Evolutionary conservation across 1,284 basidiomycete species (phyloP).

Genomic region (Ustilago cynodontis): DNA sequence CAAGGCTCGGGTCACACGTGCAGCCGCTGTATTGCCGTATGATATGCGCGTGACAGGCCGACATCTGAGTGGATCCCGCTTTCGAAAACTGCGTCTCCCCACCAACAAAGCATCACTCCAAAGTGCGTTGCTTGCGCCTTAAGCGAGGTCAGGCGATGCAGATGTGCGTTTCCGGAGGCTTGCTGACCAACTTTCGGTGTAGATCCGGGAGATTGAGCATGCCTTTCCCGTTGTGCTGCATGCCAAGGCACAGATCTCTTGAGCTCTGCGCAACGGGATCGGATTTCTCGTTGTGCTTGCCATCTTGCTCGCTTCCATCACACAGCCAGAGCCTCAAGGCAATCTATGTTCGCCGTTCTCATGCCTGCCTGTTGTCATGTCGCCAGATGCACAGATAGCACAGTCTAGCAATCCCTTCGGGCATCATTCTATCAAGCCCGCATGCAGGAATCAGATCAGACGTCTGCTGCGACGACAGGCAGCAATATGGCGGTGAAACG

Average conservation of each 20-base stretch:
- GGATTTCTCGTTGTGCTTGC: not conserved
- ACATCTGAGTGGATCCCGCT: not conserved
- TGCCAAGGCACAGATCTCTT: not conserved
- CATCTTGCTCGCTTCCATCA: not conserved
- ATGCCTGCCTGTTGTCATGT: not conserved
- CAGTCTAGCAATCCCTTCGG: not conserved
- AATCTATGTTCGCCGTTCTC: not conserved
- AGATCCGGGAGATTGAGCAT: not conserved
- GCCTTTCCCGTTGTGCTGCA: not conserved
- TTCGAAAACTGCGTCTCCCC: no score
- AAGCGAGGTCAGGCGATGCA: conserved; percentile 1
- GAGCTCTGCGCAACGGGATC: not conserved
- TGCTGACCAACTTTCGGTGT: not conserved
- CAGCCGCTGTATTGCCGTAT: not conserved
- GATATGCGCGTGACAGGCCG: conserved; percentile 1
- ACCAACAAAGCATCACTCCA: not conserved
- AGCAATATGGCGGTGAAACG: not conserved
- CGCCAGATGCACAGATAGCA: not conserved
- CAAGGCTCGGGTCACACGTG: not conserved
- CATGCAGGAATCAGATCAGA: not conserved
- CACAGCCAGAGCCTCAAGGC: not conserved
- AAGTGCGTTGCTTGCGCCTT: not conserved
- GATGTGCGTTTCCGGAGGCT: not conserved
- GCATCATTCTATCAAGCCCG: not conserved
- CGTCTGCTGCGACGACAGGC: not conserved